phyloP scores from a whole-genome alignment of 176 grass and related monocot genomes.

The Phoenix dactylifera region DNA sequence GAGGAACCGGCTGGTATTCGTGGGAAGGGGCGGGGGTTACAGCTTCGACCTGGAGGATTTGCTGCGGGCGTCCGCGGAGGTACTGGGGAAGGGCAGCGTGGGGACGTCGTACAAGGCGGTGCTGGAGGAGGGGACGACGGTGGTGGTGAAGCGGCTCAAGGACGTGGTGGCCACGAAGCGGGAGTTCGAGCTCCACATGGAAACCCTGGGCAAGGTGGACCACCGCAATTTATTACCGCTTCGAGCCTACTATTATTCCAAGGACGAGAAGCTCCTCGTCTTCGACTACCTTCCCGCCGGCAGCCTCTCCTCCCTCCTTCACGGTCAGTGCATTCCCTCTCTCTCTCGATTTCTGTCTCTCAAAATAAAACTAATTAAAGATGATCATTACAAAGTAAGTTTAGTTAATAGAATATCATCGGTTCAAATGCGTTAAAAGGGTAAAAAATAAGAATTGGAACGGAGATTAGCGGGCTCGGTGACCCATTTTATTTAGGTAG shows the following conservation, averaged over 20 bases:
- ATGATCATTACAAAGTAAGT: too few species aligned
- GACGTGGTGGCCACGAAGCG: constrained; percentile 43
- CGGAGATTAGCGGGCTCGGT: too few species aligned
- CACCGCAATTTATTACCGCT: constrained; percentile 51
- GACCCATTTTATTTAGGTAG: too few species aligned
- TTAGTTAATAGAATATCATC: too few species aligned
- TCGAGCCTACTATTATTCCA: constrained; percentile 76
- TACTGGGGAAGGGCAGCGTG: constrained; percentile 65
- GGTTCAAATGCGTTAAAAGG: too few species aligned
- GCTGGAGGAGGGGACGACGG: constrained; percentile 72
- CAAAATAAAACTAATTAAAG: too few species aligned
- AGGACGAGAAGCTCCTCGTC: constrained; percentile 87
- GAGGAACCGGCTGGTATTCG: constrained; percentile 52
- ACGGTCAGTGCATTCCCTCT: constrained; percentile 39
- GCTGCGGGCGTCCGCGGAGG: constrained; percentile 88
- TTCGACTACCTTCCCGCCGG: constrained; percentile 61
- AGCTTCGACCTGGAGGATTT: constrained; percentile 95
- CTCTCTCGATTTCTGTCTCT: too few species aligned
- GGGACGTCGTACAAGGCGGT: constrained; percentile 82
- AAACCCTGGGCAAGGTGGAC: constrained; percentile 39
- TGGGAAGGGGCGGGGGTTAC: constrained; percentile 43
- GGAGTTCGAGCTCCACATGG: constrained; percentile 54
- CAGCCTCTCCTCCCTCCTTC: constrained; percentile 79
- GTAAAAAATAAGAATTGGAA: too few species aligned
- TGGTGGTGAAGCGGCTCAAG: constrained; percentile 88